A percentile compares a stretch with the other conserved stretches of the same genome.
phyloP scores from a whole-genome alignment of 805 yeast species.

The Candida ulmi region DNA sequence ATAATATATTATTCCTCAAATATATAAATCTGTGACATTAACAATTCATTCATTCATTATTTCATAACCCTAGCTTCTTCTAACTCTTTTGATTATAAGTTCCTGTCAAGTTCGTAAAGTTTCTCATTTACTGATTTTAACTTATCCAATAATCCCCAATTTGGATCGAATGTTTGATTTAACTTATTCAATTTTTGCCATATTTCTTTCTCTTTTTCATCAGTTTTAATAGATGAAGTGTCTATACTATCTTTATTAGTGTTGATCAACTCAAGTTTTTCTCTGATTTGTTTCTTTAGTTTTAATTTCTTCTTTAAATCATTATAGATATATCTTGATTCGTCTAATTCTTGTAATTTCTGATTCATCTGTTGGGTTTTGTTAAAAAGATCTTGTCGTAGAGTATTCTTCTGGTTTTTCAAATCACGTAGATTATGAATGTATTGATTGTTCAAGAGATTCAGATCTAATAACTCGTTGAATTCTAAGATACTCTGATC shows the following conservation, averaged over 20 bases:
- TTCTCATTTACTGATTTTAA: constrained; percentile 8
- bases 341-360: constrained; percentile 21
- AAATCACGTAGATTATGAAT: constrained; percentile 23
- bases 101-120: constrained; percentile 6
- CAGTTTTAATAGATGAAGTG: no score
- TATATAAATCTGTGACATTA: no score
- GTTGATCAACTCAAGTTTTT: no score
- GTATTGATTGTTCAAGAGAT: constrained; percentile 29
- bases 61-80: no score
- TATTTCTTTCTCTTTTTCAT: constrained; percentile 3
- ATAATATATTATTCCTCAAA: no score
- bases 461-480: constrained; percentile 28
- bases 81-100: neutral
- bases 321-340: constrained; percentile 19
- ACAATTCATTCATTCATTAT: no score
- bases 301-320: constrained; percentile 13
- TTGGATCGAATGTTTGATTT: constrained; percentile 23
- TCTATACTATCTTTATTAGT: no score
- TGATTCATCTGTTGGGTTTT: constrained; percentile 23
- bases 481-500: constrained; percentile 22
- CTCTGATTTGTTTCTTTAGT: constrained; percentile 15
- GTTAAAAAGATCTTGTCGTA: constrained; percentile 25
- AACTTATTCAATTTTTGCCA: constrained; percentile 22
- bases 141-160: constrained; percentile 17
- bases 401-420: constrained; percentile 24